Evolutionary conservation across 345 rosid genomes (phyloP), one percentile per base, ranked within the genome.

Genomic region (Eucalyptus pauciflora): DNA sequence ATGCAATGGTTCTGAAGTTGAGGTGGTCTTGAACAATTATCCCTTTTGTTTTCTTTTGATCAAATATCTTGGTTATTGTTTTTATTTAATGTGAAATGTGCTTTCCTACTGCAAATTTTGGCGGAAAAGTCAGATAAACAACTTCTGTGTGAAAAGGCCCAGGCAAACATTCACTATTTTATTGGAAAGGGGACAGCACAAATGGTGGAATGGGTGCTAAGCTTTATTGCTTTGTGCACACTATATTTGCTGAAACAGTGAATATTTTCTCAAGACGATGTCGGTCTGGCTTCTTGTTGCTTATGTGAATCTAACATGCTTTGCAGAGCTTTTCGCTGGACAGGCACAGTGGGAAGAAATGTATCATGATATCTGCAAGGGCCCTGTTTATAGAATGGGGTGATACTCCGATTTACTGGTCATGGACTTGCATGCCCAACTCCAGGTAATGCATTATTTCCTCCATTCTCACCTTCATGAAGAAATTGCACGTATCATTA

Each of bases 351-450:
- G 93, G 93, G 88, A 90, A 89, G 50, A 93, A 93, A 83, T 88
- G 93, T n/a, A 89, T 50, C 91, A 91, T 88, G 92, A 89, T 93
- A 5, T 90, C 91, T 1, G 87, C 91, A 12, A 90, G 92, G 90
- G 91, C 91, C 24, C 91, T 93, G 4, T 18, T 12, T 69, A 93
- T 93, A 69, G 15, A 8, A 7, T 91, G 91, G 94, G 90, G 93
- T 31, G 90, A 85, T 56, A 86, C 90, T 29, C 92, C 89, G 22
- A 41, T 7, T 4, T n/a, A 29, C 37, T 64, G 76, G 76, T 64
- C 76, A 6, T 64, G 76, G 76, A 64, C 4, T 64, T 3, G 37
- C 37, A 3, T 64, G 76, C 37, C 37, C 37, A 13, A 7, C 37
- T 64, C 76, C 76, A 13, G 37, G 76, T n/a, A 64, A 6, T 14